Conservation (phyloP, 257 asterid genomes). For the Lycium ferocissimum region DNA sequence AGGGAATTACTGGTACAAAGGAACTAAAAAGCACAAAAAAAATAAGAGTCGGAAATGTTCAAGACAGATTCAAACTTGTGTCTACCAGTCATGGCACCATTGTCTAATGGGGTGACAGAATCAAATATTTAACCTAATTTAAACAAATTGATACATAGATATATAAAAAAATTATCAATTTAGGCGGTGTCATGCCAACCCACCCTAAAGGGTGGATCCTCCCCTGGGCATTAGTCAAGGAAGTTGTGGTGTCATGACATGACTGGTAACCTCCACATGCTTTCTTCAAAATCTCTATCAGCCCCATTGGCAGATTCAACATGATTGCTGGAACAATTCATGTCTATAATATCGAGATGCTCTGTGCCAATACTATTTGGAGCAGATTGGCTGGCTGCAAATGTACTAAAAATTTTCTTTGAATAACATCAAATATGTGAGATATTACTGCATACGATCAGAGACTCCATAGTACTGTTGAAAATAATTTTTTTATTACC, state of each 20-base stretch:
- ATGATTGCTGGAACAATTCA: not conserved
- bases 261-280: not conserved
- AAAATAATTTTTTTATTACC: not conserved
- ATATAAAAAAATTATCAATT: no score
- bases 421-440: not conserved
- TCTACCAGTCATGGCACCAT: no score
- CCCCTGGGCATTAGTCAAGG: not conserved
- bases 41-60: no score
- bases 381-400: not conserved
- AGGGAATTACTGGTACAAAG: no score
- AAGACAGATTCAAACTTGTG: no score
- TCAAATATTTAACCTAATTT: no score
- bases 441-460: not conserved
- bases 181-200: no score
- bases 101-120: no score
- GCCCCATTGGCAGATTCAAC: not conserved
- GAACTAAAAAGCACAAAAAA: no score
- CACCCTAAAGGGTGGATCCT: no score
- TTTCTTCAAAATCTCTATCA: not conserved
- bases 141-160: no score
- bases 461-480: not conserved
- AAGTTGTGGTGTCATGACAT: not conserved
- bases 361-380: not conserved
- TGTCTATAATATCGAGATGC: not conserved
- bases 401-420: not conserved